These are phyloP conservation scores for Santalum album DNA, from an alignment of 164 flowering plant genomes.

Conservation along the genomic window DNA sequence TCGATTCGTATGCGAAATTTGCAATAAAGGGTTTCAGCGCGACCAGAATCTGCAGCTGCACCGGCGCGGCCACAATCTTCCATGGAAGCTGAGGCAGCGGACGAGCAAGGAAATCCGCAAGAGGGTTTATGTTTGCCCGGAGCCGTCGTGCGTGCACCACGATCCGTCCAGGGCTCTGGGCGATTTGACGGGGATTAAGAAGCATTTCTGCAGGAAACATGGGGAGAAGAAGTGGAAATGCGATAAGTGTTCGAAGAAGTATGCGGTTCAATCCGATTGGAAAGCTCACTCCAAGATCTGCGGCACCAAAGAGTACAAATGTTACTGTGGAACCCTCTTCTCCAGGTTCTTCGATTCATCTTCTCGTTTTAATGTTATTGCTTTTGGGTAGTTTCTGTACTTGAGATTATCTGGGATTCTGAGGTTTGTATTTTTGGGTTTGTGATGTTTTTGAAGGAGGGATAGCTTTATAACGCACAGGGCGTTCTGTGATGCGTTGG, in stretches of 20 bases:
- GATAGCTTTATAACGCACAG: conserved; percentile 65
- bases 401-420: conserved; percentile 1
- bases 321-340: conserved; percentile 58
- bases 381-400: not conserved
- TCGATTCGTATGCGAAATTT: conserved; percentile 63
- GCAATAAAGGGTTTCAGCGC: conserved; percentile 64
- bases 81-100: conserved; percentile 65
- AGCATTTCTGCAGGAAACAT: conserved; percentile 59
- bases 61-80: conserved; percentile 61
- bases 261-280: conserved; percentile 68
- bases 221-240: conserved; percentile 78
- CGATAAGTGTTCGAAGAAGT: conserved; percentile 60
- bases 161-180: conserved; percentile 58
- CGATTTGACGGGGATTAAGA: conserved; percentile 68
- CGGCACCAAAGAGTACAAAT: conserved; percentile 60
- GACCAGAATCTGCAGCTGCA: conserved; percentile 72
- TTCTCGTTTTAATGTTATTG: no score
- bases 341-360: conserved; percentile 21
- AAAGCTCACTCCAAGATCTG: conserved; percentile 65
- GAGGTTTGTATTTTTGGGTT: conserved; percentile 7
- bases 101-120: conserved; percentile 48
- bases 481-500: conserved; percentile 60
- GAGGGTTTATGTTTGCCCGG: conserved; percentile 62
- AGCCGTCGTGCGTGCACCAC: conserved; percentile 51
- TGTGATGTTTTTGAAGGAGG: conserved; percentile 25